These are phyloP conservation scores for Ilex paraguariensis DNA, from an alignment of 305 asterid genomes.

Conservation along the genomic window DNA sequence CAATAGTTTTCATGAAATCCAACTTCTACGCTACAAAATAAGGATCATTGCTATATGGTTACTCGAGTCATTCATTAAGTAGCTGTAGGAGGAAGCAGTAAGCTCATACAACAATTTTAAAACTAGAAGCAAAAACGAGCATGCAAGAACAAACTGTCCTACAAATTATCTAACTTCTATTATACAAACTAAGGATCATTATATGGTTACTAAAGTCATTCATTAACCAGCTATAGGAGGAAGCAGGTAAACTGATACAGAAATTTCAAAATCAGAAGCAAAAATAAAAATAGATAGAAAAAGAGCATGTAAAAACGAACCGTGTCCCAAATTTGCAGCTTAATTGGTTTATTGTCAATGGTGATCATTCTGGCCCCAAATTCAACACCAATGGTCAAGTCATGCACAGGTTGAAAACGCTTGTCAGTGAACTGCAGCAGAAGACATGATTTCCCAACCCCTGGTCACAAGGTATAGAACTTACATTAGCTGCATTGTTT, in stretches of 20 bases:
- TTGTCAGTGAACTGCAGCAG: slow-evolving; percentile 80
- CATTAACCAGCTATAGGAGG: background rate
- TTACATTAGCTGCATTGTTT: background rate
- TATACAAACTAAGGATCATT: background rate
- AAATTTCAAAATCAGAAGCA: background rate
- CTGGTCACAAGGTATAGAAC: slow-evolving; percentile 26
- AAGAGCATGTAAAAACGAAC: slow-evolving; percentile 24
- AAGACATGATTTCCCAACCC: slow-evolving; percentile 89
- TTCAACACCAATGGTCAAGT: slow-evolving; percentile 76
- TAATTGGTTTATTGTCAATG: slow-evolving; percentile 63
- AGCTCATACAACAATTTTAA: background rate
- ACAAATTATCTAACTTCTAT: slow-evolving; percentile 32
- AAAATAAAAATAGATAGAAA: slow-evolving; percentile 1
- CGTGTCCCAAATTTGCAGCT: slow-evolving; percentile 82
- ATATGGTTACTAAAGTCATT: too few relatives aligned
- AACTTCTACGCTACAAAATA: background rate
- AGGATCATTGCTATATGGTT: background rate
- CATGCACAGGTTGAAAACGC: slow-evolving; percentile 80
- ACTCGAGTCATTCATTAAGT: too few relatives aligned
- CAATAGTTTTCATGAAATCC: too few relatives aligned
- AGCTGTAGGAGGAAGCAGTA: slow-evolving; percentile 4
- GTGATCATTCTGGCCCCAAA: slow-evolving; percentile 78
- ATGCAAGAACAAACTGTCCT: slow-evolving; percentile 47
- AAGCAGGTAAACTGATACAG: slow-evolving; percentile 3
- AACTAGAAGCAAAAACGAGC: slow-evolving; percentile 1